These are phyloP conservation scores for Agaricus blazei DNA, from an alignment of 768 basidiomycete genomes.

Conservation along the genomic window DNA sequence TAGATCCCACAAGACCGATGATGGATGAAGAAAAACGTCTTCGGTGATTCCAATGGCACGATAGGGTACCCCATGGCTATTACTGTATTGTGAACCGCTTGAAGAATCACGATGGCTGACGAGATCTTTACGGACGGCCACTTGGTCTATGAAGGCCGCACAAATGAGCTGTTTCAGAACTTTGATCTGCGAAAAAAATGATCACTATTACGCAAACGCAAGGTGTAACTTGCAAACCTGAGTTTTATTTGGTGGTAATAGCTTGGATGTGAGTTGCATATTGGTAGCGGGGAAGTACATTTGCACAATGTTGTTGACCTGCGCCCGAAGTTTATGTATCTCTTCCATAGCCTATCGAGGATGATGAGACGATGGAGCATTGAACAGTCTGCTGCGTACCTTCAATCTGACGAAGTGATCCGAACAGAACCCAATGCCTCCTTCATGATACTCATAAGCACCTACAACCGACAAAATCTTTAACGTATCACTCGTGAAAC, in stretches of 20 bases:
- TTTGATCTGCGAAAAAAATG: slow-evolving; percentile 59
- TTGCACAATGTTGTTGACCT: slow-evolving; percentile 81
- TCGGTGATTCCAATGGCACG: slow-evolving; percentile 73
- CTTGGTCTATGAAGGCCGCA: slow-evolving; percentile 92
- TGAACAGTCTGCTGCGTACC: slow-evolving; percentile 35
- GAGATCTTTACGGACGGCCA: slow-evolving; percentile 87
- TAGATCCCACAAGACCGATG: slow-evolving; percentile 64
- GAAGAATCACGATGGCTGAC: slow-evolving; percentile 47
- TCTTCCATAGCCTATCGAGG: slow-evolving; percentile 88
- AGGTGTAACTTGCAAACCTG: slow-evolving; percentile 47
- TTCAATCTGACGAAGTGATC: slow-evolving; percentile 90
- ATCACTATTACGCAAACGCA: background rate
- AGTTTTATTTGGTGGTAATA: slow-evolving; percentile 70
- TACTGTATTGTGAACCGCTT: slow-evolving; percentile 65
- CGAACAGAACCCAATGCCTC: slow-evolving; percentile 72
- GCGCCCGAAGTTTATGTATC: slow-evolving; percentile 90
- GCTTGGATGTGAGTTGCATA: slow-evolving; percentile 54
- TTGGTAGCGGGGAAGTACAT: slow-evolving; percentile 68
- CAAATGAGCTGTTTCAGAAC: slow-evolving; percentile 82
- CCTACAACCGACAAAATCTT: slow-evolving; percentile 90
- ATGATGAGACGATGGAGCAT: background rate
- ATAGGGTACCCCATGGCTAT: slow-evolving; percentile 79
- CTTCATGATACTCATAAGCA: slow-evolving; percentile 90
- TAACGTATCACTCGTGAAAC: slow-evolving; percentile 79
- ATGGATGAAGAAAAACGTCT: slow-evolving; percentile 91